Conservation (phyloP, 257 asterid species). For the Asclepias syriaca region DNA sequence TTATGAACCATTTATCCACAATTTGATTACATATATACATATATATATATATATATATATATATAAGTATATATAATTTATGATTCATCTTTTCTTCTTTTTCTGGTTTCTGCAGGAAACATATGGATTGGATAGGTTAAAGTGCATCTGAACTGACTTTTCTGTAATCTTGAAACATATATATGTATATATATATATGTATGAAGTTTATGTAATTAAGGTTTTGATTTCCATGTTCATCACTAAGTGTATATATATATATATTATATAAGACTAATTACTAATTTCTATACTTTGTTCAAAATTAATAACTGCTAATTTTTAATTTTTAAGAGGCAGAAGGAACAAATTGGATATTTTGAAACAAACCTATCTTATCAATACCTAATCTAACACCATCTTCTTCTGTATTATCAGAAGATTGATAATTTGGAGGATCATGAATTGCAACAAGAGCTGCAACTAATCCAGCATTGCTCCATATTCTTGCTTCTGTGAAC, state of each 20-base stretch:
- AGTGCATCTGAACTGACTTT: conserved; percentile 39
- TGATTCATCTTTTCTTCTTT: background rate
- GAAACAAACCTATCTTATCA: conserved; percentile 43
- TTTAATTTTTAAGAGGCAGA: background rate
- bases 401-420: conserved; percentile 8
- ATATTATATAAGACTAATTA: background rate
- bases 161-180: background rate
- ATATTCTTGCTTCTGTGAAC: conserved; percentile 49
- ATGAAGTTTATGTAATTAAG: too few species aligned
- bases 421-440: conserved; percentile 23
- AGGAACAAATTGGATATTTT: conserved; percentile 27
- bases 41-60: too few species aligned
- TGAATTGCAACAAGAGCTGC: conserved; percentile 52
- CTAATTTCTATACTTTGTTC: background rate
- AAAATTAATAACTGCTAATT: background rate
- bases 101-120: conserved; percentile 36
- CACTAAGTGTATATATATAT: background rate
- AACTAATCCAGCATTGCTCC: conserved; percentile 52
- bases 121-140: conserved; percentile 58
- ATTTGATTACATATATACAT: background rate
- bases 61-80: too few species aligned
- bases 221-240: background rate
- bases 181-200: too few species aligned
- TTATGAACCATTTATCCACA: background rate
- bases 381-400: conserved; percentile 35